phyloP scores from a whole-genome alignment of 495 filamentous ascomycete species.

The Aspergillus funiculosus region DNA sequence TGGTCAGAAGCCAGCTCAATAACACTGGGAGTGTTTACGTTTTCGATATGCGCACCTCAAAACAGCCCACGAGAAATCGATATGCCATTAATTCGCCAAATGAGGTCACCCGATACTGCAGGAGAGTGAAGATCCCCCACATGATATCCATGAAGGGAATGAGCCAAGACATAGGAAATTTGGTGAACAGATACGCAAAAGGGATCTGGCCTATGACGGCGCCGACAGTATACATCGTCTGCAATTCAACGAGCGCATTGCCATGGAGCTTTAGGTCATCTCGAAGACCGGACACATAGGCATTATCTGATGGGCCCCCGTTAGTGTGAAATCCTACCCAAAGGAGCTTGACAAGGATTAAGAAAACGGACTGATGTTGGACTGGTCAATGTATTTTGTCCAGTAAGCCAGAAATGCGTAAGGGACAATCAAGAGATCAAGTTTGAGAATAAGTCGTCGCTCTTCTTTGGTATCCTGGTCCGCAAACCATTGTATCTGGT shows the following conservation, averaged over 20 bases:
- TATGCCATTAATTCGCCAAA: constrained; percentile 43
- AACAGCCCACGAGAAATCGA: constrained; percentile 77
- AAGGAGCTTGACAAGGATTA: background rate
- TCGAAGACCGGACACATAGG: constrained; percentile 12
- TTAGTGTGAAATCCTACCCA: background rate
- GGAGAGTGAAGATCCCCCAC: constrained; percentile 46
- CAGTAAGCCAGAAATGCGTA: constrained; percentile 42
- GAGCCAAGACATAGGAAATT: constrained; percentile 42
- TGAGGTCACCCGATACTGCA: constrained; percentile 38
- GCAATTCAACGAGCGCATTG: constrained; percentile 10
- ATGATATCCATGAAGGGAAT: constrained; percentile 36
- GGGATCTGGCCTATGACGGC: constrained; percentile 47
- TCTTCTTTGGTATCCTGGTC: constrained; percentile 39
- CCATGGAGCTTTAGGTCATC: constrained; percentile 10
- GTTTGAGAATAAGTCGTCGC: constrained; percentile 38
- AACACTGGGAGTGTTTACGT: background rate
- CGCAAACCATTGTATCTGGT: constrained; percentile 32
- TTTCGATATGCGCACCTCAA: constrained; percentile 52
- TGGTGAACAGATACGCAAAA: constrained; percentile 46
- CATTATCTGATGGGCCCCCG: constrained; percentile 6
- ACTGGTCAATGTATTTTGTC: constrained; percentile 44
- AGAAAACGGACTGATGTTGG: constrained; percentile 28
- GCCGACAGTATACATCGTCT: constrained; percentile 35
- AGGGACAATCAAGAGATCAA: constrained; percentile 38
- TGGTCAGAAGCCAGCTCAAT: background rate